Evolutionary conservation across 495 filamentous ascomycete species (phyloP), one percentile per base, ranked within the genome.

Genomic region (Aspergillus wentii): DNA sequence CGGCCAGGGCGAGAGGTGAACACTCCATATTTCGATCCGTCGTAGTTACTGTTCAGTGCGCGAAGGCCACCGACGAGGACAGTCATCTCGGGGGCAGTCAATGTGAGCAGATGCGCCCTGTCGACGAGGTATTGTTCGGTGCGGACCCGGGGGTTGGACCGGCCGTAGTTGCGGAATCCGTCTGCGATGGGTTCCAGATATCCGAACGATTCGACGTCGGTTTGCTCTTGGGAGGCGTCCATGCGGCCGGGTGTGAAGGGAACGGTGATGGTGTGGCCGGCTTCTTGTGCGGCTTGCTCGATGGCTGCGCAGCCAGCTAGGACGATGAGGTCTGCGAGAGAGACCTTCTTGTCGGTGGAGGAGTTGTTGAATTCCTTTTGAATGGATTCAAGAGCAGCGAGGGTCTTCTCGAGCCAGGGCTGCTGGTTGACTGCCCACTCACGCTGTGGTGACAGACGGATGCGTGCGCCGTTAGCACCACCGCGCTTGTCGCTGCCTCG

Each of bases 91-190:
- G 82, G 82, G 1, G 80, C 75, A 8, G 78, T 66, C 17, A 86
- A 79, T 6, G 72, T 82, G 19, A 86, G 75, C 13, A 79, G 73
- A 33, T 83, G 66, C 3, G 82, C 82, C 40, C 60, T 70, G 72
- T 86, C 82, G 42, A 86, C 69, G 30, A 85, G 74, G 52, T 74
- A 69, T 48, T 83, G 70, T 59, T 86, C 82, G 16, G 74, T 69
- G 48, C 64, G 66, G 3, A 79, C 79, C 20, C 79, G 76, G 4
- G 50, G 34, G 4, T 71, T 76, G 7, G 71, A 75, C 32, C 67
- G 62, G 51, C 81, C 80, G 48, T 82, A 86, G 74, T 78, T 85
- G 60, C 82, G 82, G 82, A 86, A 86, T 15, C 79, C 82, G 47
- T 86, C 82, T 35, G 66, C 68, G 17, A 59, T 30, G 0, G 82